Evolutionary conservation across 768 basidiomycete species (phyloP), one percentile per base, ranked within the genome.

Genomic region (Suillus fuscotomentosus): DNA sequence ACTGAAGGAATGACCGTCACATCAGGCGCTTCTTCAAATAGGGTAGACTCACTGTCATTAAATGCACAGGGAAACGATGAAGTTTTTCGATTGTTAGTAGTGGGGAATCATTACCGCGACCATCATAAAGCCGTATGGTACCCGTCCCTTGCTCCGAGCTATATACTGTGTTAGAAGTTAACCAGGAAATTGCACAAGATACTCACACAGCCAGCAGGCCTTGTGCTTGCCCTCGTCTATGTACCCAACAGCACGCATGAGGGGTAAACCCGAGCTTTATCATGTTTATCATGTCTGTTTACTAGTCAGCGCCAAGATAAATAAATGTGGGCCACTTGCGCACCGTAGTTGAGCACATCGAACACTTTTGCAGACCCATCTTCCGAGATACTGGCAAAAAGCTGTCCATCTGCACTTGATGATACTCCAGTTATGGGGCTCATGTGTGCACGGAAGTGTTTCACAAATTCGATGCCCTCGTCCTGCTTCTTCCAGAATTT

Each of bases 401-500:
- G 78, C 72, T 92, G 90, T 0, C 97, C 97, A 73, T 99, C 96
- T 51, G 89, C 89, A 70, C 94, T 96, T 31, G 90, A 91, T 27
- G 91, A 91, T 5, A 98, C 89, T 9, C 85, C 87, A 4, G 88
- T 80, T 31, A 99, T 84, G 10, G 93, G 86, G 31, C 85, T 83
- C 24, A 96, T 81, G 70, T 97, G 96, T 1, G 97, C 95, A 54
- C 97, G 89, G 75, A 97, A 99, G 68, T 96, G 94, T 78, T 99
- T 99, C 65, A 99, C 97, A 70, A 98, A 99, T 78, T 99, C 97
- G 71, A 99, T 95, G 5, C 96, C 97, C 7, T 82, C 75, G 24
- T 95, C 92, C 79, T 97, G 95, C 77, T 99, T 99, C 82, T 97
- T 99, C 97, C 97, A 99, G n/a, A 99, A 78, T 75, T 99, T 99